Base-by-base conservation (phyloP, 768 basidiomycete species). In the Neoboletus subvelutipes region DNA sequence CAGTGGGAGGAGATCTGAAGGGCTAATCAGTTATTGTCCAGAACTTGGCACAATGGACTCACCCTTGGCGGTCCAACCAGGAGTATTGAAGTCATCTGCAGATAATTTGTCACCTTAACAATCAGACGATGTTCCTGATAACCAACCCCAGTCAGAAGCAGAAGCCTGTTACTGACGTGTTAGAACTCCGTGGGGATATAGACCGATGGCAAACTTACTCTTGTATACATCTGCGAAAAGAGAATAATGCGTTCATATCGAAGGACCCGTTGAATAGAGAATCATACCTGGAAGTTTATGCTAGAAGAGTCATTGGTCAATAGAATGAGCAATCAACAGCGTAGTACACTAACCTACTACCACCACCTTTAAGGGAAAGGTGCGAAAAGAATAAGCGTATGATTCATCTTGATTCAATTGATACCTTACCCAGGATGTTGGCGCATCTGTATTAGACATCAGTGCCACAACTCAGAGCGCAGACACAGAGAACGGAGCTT, bases 81-180 rank as follows among this genome's bases (percentile, higher is more conserved):
- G 79, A 20, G 79, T 78, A 76, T 87, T 88, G 78, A 88, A 88
- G 70, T 87, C 86, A 67, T 88, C 86, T 86, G 57, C 13, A 39
- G 20, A 47, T 13, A 28, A 33, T 31, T 42, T 15, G 5, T 59
- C 31, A 54, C 22, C 8, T 18, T 5, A 26, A 18, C 10, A 22
- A 40, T 17, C 31, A 34, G 5, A 34, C n/a, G 9, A 45, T 37
- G 45, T 29, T 29, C n/a, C 40, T 51, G 15, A 42, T 20, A 34
- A 61, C 78, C 43, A 58, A 85, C 85, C 83, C 85, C 85, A 86
- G 63, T 86, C 86, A 28, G 85, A 86, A 10, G 82, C 84, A 42
- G 85, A 87, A 34, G 85, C 85, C 82, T 83, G 45, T n/a, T 11
- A 42, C 33, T 31, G 17, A 26, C 9, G 28, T 12, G 45, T 61